Evolutionary conservation across 345 rosid genomes (phyloP).

Genomic region (Microthlaspi erraticum): DNA sequence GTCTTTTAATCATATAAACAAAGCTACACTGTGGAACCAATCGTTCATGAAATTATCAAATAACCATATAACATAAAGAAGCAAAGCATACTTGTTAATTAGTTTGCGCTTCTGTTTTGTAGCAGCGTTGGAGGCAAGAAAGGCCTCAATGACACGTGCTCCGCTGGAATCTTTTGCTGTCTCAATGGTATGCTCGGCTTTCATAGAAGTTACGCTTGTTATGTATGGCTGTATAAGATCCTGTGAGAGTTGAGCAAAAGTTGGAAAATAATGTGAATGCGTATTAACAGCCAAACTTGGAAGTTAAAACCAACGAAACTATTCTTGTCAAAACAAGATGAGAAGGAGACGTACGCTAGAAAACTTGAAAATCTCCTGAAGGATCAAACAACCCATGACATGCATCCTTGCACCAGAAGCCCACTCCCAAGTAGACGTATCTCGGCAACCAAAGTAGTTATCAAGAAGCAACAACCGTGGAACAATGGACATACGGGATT

Average conservation of each 20-base stretch:
- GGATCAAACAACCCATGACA: slow-evolving; percentile 85
- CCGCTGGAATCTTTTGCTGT: slow-evolving; percentile 82
- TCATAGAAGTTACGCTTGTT: slow-evolving; percentile 74
- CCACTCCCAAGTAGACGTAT: slow-evolving; percentile 80
- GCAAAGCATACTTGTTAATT: slow-evolving; percentile 66
- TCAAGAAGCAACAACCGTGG: slow-evolving; percentile 85
- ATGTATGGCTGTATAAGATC: slow-evolving; percentile 73
- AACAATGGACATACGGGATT: slow-evolving; percentile 59
- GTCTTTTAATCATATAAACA: slow-evolving; percentile 10
- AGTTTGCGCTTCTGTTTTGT: slow-evolving; percentile 74
- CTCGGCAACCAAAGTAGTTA: slow-evolving; percentile 63
- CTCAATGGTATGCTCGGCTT: slow-evolving; percentile 66
- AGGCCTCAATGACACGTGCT: slow-evolving; percentile 87
- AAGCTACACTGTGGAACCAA: slow-evolving; percentile 16
- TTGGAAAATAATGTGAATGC: slow-evolving; percentile 5
- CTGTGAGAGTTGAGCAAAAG: slow-evolving; percentile 49
- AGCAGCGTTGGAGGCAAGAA: slow-evolving; percentile 75
- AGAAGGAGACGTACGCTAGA: slow-evolving; percentile 64
- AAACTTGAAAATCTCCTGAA: slow-evolving; percentile 80
- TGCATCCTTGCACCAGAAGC: slow-evolving; percentile 75
- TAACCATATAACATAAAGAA: slow-evolving; percentile 29
- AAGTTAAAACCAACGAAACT: slow-evolving; percentile 8
- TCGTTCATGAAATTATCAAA: slow-evolving; percentile 2
- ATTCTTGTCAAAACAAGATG: slow-evolving; percentile 17
- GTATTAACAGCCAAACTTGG: slow-evolving; percentile 29